Conservation (phyloP, 352 stramenopile genomes). For the Phytophthora niederhauseri region DNA sequence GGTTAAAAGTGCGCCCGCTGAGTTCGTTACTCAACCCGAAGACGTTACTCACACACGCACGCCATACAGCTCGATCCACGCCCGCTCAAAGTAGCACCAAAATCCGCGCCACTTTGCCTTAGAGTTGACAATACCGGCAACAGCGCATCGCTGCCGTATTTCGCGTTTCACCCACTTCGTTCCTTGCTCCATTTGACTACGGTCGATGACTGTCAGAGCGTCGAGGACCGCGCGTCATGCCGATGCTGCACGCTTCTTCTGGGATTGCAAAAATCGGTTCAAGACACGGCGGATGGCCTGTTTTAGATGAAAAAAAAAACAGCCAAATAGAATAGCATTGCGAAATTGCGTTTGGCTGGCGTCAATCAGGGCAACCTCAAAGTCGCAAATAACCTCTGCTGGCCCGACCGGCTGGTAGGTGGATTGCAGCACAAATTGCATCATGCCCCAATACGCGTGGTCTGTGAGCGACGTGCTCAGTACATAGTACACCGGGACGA, state of each 20-base stretch:
- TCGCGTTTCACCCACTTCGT: constrained; percentile 9
- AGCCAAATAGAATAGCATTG: too few species aligned
- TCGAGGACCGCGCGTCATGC: constrained; percentile 2
- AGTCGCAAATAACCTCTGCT: too few species aligned
- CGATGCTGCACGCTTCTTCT: not conserved
- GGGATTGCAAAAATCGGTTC: too few species aligned
- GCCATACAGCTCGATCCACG: constrained; percentile 5
- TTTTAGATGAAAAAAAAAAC: too few species aligned
- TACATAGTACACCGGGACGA: too few species aligned
- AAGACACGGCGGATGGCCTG: too few species aligned
- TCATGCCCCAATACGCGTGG: too few species aligned
- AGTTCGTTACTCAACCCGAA: constrained; percentile 1
- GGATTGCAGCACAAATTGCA: too few species aligned
- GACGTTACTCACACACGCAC: constrained; percentile 7
- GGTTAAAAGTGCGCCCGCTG: not conserved
- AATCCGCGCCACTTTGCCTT: not conserved
- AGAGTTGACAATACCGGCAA: not conserved
- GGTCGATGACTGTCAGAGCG: constrained; percentile 10
- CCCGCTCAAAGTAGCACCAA: constrained; percentile 4
- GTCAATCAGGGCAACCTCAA: too few species aligned
- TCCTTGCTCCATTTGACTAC: not conserved
- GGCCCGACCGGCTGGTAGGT: too few species aligned
- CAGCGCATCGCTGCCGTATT: not conserved
- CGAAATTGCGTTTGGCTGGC: too few species aligned
- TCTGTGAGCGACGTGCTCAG: too few species aligned